Base-by-base conservation (phyloP, 208 protist species). In the Zelonia costaricensis region DNA sequence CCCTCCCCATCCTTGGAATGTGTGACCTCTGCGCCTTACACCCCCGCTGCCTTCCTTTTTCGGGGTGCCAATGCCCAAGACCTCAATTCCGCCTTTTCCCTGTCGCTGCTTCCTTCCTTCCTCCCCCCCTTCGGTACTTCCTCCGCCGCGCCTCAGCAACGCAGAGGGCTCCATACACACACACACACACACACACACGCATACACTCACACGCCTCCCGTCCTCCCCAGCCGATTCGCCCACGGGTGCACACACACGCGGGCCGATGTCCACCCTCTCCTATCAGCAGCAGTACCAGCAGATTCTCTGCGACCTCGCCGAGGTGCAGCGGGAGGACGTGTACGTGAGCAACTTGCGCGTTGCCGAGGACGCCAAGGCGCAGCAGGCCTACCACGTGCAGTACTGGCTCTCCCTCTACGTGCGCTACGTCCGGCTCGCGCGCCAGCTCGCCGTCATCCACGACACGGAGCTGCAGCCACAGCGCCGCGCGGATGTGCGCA, bases 391-490 rank as follows among this genome's bases (percentile, higher is more conserved):
- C 62, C 78, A 89, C 25, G 23, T 85, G 5, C 88, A 92, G 57
- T 80, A 91, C 61, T 97, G 84, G 66, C 71, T 88, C 2, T 84
- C 88, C 35, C 73, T 97, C 4, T 98, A 98, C 63, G 74, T 98
- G 23, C 78, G 84, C 38, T 98, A 98, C 74, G 55, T 98, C 3
- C 82, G 82, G 4, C 62, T 97, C 7, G 91, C 88, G 31, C 62
- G 69, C 40, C 85, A 89, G 39, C 84, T 98, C 0, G 71, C 86
- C 18, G 53, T 80, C 1, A 74, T 92, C 10, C 93, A 98, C 47
- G 92, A 98, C 69, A 88, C 88, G 27, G 83, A 92, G 43, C 66
- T 98, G 51, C 97, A 98, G 71, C 95, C 95, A 39, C 96, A 98
- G 67, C 97, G 98, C 62, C 79, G 94, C 0, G 56, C 77, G 16